phyloP scores from a whole-genome alignment of 805 yeast genomes.

The Peterozyma xylosa region DNA sequence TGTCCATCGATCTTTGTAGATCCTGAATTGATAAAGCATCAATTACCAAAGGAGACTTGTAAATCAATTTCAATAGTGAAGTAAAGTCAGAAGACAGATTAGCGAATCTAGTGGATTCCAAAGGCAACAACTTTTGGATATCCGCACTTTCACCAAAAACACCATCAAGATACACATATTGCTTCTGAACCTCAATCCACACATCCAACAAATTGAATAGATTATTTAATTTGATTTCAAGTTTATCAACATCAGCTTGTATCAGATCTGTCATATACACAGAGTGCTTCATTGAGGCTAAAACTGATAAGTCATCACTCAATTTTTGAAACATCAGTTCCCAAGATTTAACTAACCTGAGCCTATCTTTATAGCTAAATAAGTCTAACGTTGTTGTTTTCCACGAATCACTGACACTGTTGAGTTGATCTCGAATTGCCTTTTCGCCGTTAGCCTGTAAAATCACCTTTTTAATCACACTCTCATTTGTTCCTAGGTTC shows the following conservation, averaged over 20 bases:
- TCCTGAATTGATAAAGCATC: constrained; percentile 49
- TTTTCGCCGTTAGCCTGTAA: constrained; percentile 69
- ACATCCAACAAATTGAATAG: constrained; percentile 46
- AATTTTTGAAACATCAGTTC: constrained; percentile 49
- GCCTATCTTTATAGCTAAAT: constrained; percentile 42
- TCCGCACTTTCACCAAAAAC: constrained; percentile 58
- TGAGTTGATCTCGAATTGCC: constrained; percentile 50
- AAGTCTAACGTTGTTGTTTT: constrained; percentile 37
- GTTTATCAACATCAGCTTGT: constrained; percentile 34
- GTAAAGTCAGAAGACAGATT: constrained; percentile 56
- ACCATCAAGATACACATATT: constrained; percentile 82
- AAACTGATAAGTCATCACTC: constrained; percentile 51
- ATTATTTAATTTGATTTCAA: constrained; percentile 50
- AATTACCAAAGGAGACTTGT: constrained; percentile 40
- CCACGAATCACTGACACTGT: constrained; percentile 52
- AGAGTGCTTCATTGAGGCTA: constrained; percentile 68
- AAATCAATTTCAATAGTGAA: constrained; percentile 39
- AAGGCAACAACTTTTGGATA: constrained; percentile 54
- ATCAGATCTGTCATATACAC: constrained; percentile 54
- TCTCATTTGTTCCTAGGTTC: constrained; percentile 37
- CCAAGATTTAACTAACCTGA: constrained; percentile 63
- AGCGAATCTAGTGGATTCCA: constrained; percentile 61
- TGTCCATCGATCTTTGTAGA: constrained; percentile 35
- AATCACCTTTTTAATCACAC: constrained; percentile 37
- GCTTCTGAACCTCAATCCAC: constrained; percentile 85